A percentile compares a stretch with the other conserved stretches of the same genome.
Conservation (phyloP, 2,329 filamentous ascomycete species). For the Ambrosiella xylebori region DNA sequence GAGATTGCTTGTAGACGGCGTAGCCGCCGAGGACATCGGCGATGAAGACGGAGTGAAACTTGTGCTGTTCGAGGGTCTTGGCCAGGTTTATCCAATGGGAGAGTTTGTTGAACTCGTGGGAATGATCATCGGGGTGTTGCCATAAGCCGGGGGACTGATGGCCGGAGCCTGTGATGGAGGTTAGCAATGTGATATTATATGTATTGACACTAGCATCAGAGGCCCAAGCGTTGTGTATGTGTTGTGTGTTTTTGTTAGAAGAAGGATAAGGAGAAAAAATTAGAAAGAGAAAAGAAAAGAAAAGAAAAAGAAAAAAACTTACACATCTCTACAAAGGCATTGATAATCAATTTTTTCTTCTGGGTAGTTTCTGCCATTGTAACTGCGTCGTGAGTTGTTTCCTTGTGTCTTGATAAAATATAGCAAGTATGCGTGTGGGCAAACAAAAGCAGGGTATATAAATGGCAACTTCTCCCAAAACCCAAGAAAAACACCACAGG, state of each 20-base stretch:
- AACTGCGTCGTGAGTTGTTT: background rate
- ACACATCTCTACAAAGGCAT: conserved; percentile 28
- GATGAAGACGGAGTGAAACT: conserved; percentile 51
- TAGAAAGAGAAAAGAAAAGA: conserved; percentile 12
- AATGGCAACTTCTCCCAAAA: too few species aligned
- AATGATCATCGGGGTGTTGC: conserved; percentile 45
- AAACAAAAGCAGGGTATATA: too few species aligned
- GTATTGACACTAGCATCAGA: background rate
- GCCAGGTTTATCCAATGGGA: conserved; percentile 45
- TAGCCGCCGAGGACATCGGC: conserved; percentile 51
- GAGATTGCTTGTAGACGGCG: conserved; percentile 45
- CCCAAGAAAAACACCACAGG: too few species aligned
- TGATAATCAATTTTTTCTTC: conserved; percentile 26
- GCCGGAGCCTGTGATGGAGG: conserved; percentile 42
- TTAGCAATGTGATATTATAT: conserved; percentile 38
- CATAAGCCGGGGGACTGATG: conserved; percentile 38
- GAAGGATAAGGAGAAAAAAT: background rate
- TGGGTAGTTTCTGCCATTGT: background rate
- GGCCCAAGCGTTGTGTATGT: too few species aligned
- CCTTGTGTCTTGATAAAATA: too few species aligned
- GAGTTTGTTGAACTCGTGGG: conserved; percentile 41
- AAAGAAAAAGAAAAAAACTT: conserved; percentile 29
- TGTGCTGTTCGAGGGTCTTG: conserved; percentile 40
- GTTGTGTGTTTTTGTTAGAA: background rate
- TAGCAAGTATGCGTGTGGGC: too few species aligned